These are phyloP conservation scores for Magnaporthiopsis rhizophila DNA, from an alignment of 2,329 filamentous ascomycete species.

Conservation along the genomic window DNA sequence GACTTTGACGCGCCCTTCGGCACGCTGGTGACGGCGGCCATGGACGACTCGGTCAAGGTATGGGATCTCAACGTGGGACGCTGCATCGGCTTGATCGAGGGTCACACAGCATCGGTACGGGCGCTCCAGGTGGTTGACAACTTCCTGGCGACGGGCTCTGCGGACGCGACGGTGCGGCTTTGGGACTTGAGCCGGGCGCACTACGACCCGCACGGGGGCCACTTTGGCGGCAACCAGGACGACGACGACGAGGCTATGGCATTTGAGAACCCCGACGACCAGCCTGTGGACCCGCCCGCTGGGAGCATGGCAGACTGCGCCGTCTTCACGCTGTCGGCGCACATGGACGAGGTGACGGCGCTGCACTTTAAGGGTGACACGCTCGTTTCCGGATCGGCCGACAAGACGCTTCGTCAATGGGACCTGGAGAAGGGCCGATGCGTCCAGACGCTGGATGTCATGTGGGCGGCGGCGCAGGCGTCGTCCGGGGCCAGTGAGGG, in stretches of 20 bases:
- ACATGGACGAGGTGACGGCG: constrained; percentile 91
- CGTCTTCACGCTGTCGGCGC: constrained; percentile 79
- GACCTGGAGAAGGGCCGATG: constrained; percentile 95
- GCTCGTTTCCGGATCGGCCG: constrained; percentile 88
- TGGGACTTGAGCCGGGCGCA: constrained; percentile 91
- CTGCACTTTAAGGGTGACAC: constrained; percentile 84
- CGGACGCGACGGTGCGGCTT: constrained; percentile 87
- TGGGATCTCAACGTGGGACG: constrained; percentile 94
- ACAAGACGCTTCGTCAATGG: constrained; percentile 97
- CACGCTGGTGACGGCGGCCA: constrained; percentile 81
- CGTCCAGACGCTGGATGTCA: constrained; percentile 92
- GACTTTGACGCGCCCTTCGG: constrained; percentile 98
- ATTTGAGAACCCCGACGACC: constrained; percentile 63
- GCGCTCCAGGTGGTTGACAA: constrained; percentile 93
- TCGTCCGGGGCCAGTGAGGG: constrained; percentile 52
- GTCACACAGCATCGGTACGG: constrained; percentile 88
- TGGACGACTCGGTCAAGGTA: constrained; percentile 90
- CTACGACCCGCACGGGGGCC: constrained; percentile 60
- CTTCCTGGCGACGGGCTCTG: constrained; percentile 86
- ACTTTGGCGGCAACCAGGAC: constrained; percentile 51
- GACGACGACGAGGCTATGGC: constrained; percentile 61
- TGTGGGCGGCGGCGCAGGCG: constrained; percentile 94
- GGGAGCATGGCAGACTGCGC: constrained; percentile 85
- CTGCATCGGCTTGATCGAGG: constrained; percentile 86
- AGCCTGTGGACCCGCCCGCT: constrained; percentile 59